phyloP scores from a whole-genome alignment of 78 protist genomes.

The Dictyostelium firmibasis region DNA sequence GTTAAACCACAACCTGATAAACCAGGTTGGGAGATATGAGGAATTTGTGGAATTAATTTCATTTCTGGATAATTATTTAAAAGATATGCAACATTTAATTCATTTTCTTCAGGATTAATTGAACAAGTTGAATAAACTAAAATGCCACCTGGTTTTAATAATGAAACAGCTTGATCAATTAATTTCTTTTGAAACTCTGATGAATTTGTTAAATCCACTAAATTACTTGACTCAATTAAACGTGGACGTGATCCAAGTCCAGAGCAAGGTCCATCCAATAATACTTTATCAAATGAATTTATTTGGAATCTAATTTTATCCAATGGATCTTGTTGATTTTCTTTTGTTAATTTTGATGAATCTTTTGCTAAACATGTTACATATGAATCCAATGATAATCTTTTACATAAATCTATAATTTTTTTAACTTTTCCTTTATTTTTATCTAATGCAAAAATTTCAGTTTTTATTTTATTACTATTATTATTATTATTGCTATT shows the following conservation, averaged over 20 bases:
- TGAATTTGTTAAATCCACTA: constrained; percentile 87
- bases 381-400: background rate
- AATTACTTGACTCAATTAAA: constrained; percentile 88
- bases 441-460: constrained; percentile 95
- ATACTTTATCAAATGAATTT: constrained; percentile 95
- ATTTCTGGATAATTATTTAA: constrained; percentile 57
- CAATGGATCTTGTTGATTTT: constrained; percentile 71
- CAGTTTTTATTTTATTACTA: constrained; percentile 49
- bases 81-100: constrained; percentile 96
- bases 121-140: constrained; percentile 86
- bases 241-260: constrained; percentile 98
- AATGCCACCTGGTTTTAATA: constrained; percentile 80
- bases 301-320: constrained; percentile 88
- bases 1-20: background rate
- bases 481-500: background rate
- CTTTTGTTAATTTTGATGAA: background rate
- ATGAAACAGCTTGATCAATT: constrained; percentile 95
- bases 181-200: constrained; percentile 94
- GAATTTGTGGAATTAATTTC: constrained; percentile 13
- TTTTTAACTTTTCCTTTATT: constrained; percentile 83
- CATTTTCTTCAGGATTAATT: constrained; percentile 96
- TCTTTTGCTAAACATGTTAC: constrained; percentile 5
- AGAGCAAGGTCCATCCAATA: constrained; percentile 99
- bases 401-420: constrained; percentile 71
- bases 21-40: constrained; percentile 11